Base-by-base conservation (phyloP, 768 basidiomycete species). In the Trametes gibbosa region DNA sequence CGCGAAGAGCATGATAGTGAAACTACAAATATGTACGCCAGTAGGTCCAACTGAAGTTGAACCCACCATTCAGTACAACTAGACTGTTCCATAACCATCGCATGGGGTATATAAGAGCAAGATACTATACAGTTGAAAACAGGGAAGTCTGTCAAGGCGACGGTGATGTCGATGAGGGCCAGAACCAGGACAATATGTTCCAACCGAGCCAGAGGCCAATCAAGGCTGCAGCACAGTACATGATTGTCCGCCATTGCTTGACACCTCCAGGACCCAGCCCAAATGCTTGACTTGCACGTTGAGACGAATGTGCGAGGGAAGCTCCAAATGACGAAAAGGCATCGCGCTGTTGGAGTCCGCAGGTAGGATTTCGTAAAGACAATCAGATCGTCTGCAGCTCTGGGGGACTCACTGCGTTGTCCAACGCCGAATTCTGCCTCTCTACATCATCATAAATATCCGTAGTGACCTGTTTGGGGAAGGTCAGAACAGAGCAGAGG, bases 391-490 rank as follows among this genome's bases (percentile, higher is more conserved):
- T 29, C 53, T 59, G 14, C 50, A 24, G 53, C 57, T 35, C 56
- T 41, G 16, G 23, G 7, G 40, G 5, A 70, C 86, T 62, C 59
- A 91, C 91, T 2, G 90, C 85, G 39, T 87, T 83, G 65, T 94
- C 90, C 24, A 95, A 76, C 53, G 87, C 82, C 2, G 81, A 68
- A 66, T 94, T 93, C 74, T 94, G 92, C 10, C 86, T 76, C 73
- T 95, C 92, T 1, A 87, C 87, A 66, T 94, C 92, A 61, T 84
- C 82, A 69, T 95, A 80, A 39, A 95, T 92, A 74, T 95, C 92
- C 2, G 84, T 89, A 13, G 92, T 94, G n/a, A 95, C 80, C 91
- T 94, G 51, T 19, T 39, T 29, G 29, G 29, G 40, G 9, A 62
- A 45, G 57, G 37, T 37, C 5, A 48, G 56, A 32, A 46, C 17